phyloP scores from a whole-genome alignment of 164 flowering plant genomes.

The Dillenia turbinata region DNA sequence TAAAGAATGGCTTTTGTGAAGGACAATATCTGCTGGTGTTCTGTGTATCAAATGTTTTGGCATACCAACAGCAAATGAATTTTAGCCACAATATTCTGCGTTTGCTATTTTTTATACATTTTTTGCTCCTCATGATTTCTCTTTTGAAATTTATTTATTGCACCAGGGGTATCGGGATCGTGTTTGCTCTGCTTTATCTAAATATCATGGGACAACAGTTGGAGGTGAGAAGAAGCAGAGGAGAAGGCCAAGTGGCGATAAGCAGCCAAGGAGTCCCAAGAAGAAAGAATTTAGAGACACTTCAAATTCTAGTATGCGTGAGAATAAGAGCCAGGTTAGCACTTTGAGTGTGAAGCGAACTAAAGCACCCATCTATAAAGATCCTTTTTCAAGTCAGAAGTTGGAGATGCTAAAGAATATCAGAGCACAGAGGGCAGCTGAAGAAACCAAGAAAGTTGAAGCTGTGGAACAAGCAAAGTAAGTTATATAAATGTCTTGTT shows the following conservation, averaged over 20 bases:
- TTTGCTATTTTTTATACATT: too few species aligned
- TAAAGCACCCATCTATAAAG: slow-evolving; percentile 51
- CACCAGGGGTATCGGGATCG: slow-evolving; percentile 67
- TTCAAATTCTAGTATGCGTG: slow-evolving; percentile 4
- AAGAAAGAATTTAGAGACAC: slow-evolving; percentile 22
- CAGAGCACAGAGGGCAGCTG: slow-evolving; percentile 62
- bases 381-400: slow-evolving; percentile 72
- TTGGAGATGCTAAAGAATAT: slow-evolving; percentile 87
- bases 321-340: slow-evolving; percentile 17
- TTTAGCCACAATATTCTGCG: too few species aligned
- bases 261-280: slow-evolving; percentile 17
- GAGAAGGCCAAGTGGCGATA: slow-evolving; percentile 35
- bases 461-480: slow-evolving; percentile 82
- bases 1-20: too few species aligned
- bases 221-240: slow-evolving; percentile 53
- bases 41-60: too few species aligned
- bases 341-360: slow-evolving; percentile 25
- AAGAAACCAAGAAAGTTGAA: slow-evolving; percentile 57
- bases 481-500: slow-evolving; percentile 10
- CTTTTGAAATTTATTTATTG: neutral
- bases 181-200: slow-evolving; percentile 58
- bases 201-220: slow-evolving; percentile 51
- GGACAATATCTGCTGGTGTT: too few species aligned
- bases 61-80: too few species aligned
- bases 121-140: too few species aligned